These are phyloP conservation scores for Suhomyces guaymorum DNA, from an alignment of 1,139 yeast species.

Conservation along the genomic window DNA sequence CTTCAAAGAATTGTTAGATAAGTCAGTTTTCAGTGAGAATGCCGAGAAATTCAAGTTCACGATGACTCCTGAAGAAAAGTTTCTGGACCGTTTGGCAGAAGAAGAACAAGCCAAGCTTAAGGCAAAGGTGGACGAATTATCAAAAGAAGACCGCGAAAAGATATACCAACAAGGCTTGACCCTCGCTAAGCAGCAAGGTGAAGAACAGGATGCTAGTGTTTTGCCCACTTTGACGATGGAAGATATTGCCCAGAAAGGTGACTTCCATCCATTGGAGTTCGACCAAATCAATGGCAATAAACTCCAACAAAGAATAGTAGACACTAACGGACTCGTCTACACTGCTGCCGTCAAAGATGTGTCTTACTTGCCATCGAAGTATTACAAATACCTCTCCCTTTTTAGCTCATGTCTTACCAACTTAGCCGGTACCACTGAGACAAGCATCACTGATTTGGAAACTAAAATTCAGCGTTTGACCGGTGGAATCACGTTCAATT, in stretches of 20 bases:
- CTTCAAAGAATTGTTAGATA: slow-evolving; percentile 57
- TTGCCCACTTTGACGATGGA: slow-evolving; percentile 72
- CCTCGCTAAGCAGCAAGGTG: slow-evolving; percentile 63
- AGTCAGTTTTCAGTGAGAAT: slow-evolving; percentile 47
- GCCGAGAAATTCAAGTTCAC: slow-evolving; percentile 66
- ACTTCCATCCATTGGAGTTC: slow-evolving; percentile 36
- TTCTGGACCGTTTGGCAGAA: slow-evolving; percentile 45
- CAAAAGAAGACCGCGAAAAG: slow-evolving; percentile 56
- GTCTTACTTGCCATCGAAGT: slow-evolving; percentile 55
- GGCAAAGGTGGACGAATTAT: slow-evolving; percentile 42
- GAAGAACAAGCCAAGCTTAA: slow-evolving; percentile 61
- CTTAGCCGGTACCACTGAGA: slow-evolving; percentile 70
- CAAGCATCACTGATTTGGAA: slow-evolving; percentile 78
- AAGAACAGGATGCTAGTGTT: slow-evolving; percentile 70
- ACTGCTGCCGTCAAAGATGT: slow-evolving; percentile 60
- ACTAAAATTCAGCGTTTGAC: slow-evolving; percentile 79
- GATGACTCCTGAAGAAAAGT: slow-evolving; percentile 69
- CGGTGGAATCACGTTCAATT: slow-evolving; percentile 74
- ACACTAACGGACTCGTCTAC: slow-evolving; percentile 77
- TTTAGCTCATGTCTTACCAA: slow-evolving; percentile 80
- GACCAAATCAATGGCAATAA: slow-evolving; percentile 30
- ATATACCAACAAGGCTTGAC: slow-evolving; percentile 61
- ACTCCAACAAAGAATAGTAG: slow-evolving; percentile 53
- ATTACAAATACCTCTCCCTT: slow-evolving; percentile 71
- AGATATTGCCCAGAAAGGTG: slow-evolving; percentile 70